Evolutionary conservation across 306 rosid species (phyloP), one percentile per base, ranked within the genome.

Genomic region (Castanea sativa): DNA sequence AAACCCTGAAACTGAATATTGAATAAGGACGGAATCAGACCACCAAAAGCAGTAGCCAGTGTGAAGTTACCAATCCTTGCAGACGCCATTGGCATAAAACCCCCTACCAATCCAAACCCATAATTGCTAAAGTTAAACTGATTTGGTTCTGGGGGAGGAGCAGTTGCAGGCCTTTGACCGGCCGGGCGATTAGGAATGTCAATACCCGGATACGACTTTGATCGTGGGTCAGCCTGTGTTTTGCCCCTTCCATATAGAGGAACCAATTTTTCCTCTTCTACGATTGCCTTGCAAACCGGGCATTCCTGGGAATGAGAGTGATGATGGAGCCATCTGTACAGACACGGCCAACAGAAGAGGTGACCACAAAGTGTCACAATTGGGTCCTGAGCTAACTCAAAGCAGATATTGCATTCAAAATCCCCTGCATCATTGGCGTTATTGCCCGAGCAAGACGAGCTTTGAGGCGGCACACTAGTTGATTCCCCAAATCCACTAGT

Each of bases 161-260:
- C 93, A 4, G 92, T 90, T 78, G 87, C 85, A 0, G 97, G 97
- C 76, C 99, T 85, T 89, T 95, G 98, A 16, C 96, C 97, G 0
- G 97, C 69, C 0, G 99, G 97, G 59, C 97, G 96, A 49, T 57
- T 85, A 20, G 98, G 99, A 82, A 95, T 83, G 63, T 87, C 92
- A 60, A 95, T 80, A 20, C 94, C 96, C 0, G 94, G 90, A 75
- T 92, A 95, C 0, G 92, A 89, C 29, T 87, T 95, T 23, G 89
- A 86, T 77, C 99, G 83, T 2, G 98, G 99, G 77, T 95, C 99
- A 3, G 92, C 73, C 59, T 83, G 93, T 11, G 78, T 52, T 80
- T 93, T 95, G 11, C 98, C 98, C 80, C 99, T 90, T 32, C 99
- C 97, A 79, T 95, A 95, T 30, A 95, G 95, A 2, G 99, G 99